These are phyloP conservation scores for Iberis amara DNA, from an alignment of 441 rosid genomes.

Conservation along the genomic window DNA sequence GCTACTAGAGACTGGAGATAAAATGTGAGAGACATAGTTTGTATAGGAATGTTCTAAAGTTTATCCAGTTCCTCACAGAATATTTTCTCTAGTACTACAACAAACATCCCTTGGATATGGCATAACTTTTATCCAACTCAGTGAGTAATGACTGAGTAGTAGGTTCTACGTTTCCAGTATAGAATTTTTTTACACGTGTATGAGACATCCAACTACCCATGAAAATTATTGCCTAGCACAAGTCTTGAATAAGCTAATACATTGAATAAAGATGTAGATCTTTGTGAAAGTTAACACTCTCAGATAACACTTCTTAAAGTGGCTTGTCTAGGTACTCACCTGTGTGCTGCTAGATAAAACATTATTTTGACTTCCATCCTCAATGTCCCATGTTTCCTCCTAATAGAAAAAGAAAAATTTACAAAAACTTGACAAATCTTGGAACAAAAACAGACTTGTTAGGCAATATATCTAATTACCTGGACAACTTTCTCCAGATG, in stretches of 20 bases:
- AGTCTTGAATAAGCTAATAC: background rate
- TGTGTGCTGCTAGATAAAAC: slow-evolving; percentile 96
- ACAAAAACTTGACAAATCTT: slow-evolving; percentile 27
- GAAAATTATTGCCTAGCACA: slow-evolving; percentile 11
- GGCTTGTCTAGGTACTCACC: slow-evolving; percentile 36
- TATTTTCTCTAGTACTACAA: slow-evolving; percentile 16
- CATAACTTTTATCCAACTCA: slow-evolving; percentile 14
- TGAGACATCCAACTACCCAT: slow-evolving; percentile 10
- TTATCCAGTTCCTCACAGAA: background rate
- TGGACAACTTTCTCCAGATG: slow-evolving; percentile 91
- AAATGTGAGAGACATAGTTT: too few species aligned
- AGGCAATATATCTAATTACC: slow-evolving; percentile 41
- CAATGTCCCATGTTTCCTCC: slow-evolving; percentile 99
- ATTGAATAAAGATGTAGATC: slow-evolving; percentile 15
- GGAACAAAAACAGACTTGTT: slow-evolving; percentile 20
- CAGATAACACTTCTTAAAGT: slow-evolving; percentile 3
- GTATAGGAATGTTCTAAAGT: background rate
- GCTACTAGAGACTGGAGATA: background rate
- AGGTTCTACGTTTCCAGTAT: slow-evolving; percentile 16
- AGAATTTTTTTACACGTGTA: background rate
- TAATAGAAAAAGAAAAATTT: slow-evolving; percentile 27
- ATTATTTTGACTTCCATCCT: slow-evolving; percentile 92
- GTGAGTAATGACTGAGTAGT: slow-evolving; percentile 12
- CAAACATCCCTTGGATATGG: slow-evolving; percentile 20
- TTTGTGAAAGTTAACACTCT: slow-evolving; percentile 15